These are phyloP conservation scores for Cladosporium sp. DNA, from an alignment of 2,329 filamentous ascomycete genomes.

Conservation along the genomic window DNA sequence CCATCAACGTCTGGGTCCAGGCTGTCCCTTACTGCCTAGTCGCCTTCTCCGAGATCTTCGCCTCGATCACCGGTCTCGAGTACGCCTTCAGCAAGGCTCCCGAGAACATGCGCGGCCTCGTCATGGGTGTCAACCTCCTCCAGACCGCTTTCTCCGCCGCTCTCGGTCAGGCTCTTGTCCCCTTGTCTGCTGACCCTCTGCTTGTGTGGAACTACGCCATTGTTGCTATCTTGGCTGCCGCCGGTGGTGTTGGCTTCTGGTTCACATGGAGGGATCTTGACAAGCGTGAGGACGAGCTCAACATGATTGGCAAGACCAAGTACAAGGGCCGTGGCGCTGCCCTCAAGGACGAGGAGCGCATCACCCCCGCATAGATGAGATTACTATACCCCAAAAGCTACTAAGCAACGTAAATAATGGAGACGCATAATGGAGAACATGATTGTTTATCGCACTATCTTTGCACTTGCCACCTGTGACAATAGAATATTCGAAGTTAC, in stretches of 20 bases:
- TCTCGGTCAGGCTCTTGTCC: constrained; percentile 62
- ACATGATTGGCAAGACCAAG: constrained; percentile 52
- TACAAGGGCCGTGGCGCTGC: constrained; percentile 26
- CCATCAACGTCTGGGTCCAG: constrained; percentile 45
- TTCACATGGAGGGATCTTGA: constrained; percentile 18
- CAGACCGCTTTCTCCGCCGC: constrained; percentile 60
- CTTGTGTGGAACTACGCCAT: constrained; percentile 68
- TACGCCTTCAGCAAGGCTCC: constrained; percentile 50
- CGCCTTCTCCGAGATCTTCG: constrained; percentile 48
- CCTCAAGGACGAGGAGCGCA: constrained; percentile 18
- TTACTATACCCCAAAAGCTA: constrained; percentile 7
- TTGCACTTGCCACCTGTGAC: neutral
- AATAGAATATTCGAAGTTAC: neutral
- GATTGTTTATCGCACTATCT: neutral
- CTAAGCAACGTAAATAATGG: constrained; percentile 1
- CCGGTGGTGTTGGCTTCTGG: constrained; percentile 16
- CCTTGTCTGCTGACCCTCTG: constrained; percentile 62
- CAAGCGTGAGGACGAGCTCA: constrained; percentile 65
- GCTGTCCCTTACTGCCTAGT: constrained; percentile 46
- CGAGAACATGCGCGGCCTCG: constrained; percentile 48
- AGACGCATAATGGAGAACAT: constrained; percentile 4
- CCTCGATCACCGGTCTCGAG: constrained; percentile 47
- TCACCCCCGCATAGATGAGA: neutral
- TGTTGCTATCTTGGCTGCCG: constrained; percentile 10
- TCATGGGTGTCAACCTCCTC: constrained; percentile 58